Conservation (phyloP, 257 asterid species). For the Cynanchum wilfordii region DNA sequence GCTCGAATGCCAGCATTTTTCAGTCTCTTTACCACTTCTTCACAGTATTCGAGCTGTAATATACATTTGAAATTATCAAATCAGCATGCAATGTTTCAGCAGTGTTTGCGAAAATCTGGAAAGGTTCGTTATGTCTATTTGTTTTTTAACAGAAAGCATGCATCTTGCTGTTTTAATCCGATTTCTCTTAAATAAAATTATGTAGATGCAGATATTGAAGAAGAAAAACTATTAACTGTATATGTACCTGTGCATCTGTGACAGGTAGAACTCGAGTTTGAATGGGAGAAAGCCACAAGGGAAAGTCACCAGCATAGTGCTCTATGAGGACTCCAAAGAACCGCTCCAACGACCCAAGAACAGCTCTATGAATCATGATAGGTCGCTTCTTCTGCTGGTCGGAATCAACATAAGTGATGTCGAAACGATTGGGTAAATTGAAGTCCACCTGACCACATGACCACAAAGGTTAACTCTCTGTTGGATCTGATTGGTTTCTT, state of each 20-base stretch:
- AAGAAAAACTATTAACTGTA: not conserved
- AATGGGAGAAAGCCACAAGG: slow-evolving; percentile 91
- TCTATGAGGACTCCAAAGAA: slow-evolving; percentile 93
- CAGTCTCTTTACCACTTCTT: slow-evolving; percentile 50
- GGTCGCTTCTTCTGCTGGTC: slow-evolving; percentile 82
- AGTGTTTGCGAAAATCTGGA: not conserved
- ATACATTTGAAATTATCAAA: not conserved
- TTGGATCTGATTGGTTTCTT: too few species aligned
- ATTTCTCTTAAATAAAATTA: too few species aligned
- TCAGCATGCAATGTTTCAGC: slow-evolving; percentile 4
- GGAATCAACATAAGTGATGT: slow-evolving; percentile 73
- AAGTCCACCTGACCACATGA: slow-evolving; percentile 66
- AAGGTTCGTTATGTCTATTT: not conserved
- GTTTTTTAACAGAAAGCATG: not conserved
- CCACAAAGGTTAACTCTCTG: too few species aligned
- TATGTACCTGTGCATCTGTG: slow-evolving; percentile 71
- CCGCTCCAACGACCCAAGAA: slow-evolving; percentile 92
- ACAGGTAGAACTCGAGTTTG: slow-evolving; percentile 85
- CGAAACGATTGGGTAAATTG: slow-evolving; percentile 84
- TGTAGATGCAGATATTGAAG: not conserved
- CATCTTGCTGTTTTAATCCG: not conserved
- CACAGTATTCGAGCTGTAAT: slow-evolving; percentile 74
- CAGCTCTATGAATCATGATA: slow-evolving; percentile 89
- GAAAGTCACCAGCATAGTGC: slow-evolving; percentile 93
- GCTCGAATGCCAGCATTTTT: slow-evolving; percentile 61